Base-by-base conservation (phyloP, 768 basidiomycete species). In the Udeniomyces megalosporus region DNA sequence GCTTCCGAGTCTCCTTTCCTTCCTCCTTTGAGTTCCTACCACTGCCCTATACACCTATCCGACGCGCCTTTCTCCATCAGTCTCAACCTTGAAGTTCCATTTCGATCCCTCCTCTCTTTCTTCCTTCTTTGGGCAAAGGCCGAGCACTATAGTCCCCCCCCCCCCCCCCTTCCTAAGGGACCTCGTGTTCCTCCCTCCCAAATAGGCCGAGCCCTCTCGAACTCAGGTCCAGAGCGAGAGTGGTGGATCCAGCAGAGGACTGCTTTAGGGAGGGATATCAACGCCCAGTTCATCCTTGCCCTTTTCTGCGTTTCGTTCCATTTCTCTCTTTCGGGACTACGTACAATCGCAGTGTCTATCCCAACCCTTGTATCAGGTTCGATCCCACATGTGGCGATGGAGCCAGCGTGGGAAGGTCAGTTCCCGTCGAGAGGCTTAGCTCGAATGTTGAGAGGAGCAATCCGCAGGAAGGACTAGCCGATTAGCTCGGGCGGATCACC, bases 191-290 rank as follows among this genome's bases (percentile, higher is more conserved):
- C 31, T 17, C 63, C 63, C 63, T 65, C 63, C 63, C 51, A 51
- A 56, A 53, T 54, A 65, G 63, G 63, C 63, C 63, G 63, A 65
- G 63, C 63, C 51, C 35, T 38, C 35, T 29, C 53, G 32, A 29
- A 31, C 58, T 24, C 3, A 65, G 63, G 22, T 53, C 52, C 58
- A 34, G 48, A 50, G 52, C 34, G 48, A 49, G 52, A 29, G 22
- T 38, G 51, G 63, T 65, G 63, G 63, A 65, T 54, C 63, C 63
- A 65, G 63, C 55, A 48, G 57, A 58, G 63, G 63, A 51, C 49
- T 51, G 51, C 58, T 65, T 60, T 60, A 38, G 57, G 63, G 58
- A 60, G 63, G 63, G 63, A 65, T 32, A 65, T 4, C 35, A 32
- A 64, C 29, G 6, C 54, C 34, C 6, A 1, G 8, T 22, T 47